These are phyloP conservation scores for Neurospora sp. DNA, from an alignment of 495 filamentous ascomycete genomes.

Conservation along the genomic window DNA sequence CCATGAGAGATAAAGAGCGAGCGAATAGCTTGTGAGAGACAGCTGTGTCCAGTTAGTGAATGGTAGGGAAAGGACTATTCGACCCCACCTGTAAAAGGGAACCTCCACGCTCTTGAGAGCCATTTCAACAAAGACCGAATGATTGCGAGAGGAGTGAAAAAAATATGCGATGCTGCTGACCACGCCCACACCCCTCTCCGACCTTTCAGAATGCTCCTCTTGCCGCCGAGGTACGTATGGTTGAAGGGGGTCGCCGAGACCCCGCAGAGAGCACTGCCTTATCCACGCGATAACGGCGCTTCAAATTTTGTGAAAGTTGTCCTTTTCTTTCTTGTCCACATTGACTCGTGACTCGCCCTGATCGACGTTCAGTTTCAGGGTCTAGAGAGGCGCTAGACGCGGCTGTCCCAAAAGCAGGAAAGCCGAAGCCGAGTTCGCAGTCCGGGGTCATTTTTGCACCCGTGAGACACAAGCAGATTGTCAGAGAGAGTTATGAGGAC, in stretches of 20 bases:
- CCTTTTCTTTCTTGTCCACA: neutral
- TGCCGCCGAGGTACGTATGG: slow-evolving; percentile 24
- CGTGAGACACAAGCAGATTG: neutral
- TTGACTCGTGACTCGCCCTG: neutral
- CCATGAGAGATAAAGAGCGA: neutral
- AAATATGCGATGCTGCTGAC: neutral
- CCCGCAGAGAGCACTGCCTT: slow-evolving; percentile 1
- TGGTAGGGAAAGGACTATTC: neutral
- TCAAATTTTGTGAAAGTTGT: neutral
- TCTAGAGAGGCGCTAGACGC: neutral
- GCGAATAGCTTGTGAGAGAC: neutral
- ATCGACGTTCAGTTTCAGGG: neutral
- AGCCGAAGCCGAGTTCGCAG: neutral
- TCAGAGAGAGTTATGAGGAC: neutral
- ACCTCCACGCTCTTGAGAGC: neutral
- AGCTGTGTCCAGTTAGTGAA: neutral
- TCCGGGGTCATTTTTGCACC: neutral
- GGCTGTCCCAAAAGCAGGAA: neutral
- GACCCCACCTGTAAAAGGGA: neutral
- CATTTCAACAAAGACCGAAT: neutral
- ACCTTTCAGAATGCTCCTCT: slow-evolving; percentile 35
- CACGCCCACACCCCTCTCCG: slow-evolving; percentile 5
- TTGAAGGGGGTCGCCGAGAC: neutral
- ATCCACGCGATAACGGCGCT: neutral
- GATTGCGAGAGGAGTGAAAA: neutral